phyloP scores from a whole-genome alignment of 2,329 filamentous ascomycete genomes.

The Boeremia lycopersici region DNA sequence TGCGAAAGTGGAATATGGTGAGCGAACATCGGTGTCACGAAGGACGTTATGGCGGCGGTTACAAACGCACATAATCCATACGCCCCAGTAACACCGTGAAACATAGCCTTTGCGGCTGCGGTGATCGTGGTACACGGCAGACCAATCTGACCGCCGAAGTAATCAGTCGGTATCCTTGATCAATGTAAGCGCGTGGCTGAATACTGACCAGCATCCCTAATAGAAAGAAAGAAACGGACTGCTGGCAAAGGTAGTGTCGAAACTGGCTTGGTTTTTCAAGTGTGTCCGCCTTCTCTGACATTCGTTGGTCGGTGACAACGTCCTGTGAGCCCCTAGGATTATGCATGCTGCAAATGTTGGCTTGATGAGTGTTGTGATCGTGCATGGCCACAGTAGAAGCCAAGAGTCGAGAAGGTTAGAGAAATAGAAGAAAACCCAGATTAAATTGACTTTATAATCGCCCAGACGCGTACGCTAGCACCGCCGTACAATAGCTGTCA shows the following conservation, averaged over 20 bases:
- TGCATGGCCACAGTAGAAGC: background rate
- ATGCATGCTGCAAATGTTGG: background rate
- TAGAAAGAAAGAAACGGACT: background rate
- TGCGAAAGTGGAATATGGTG: background rate
- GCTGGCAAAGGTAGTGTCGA: background rate
- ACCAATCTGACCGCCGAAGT: background rate
- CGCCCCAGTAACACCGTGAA: background rate
- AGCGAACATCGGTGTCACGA: background rate
- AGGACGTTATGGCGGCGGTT: background rate
- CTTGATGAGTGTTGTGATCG: background rate
- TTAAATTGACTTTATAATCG: background rate
- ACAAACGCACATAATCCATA: background rate
- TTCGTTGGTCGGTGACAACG: background rate
- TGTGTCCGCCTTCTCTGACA: background rate
- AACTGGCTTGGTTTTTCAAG: background rate
- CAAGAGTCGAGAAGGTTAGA: background rate
- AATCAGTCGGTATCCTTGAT: background rate
- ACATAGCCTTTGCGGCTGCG: background rate
- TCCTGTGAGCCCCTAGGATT: background rate
- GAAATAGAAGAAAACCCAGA: background rate
- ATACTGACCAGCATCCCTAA: background rate
- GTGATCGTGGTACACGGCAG: background rate
- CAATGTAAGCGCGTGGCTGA: background rate
- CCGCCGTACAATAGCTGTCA: background rate
- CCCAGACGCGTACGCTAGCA: background rate